Conservation (phyloP, 2,329 filamentous ascomycete genomes). For the Colletotrichum sojae region DNA sequence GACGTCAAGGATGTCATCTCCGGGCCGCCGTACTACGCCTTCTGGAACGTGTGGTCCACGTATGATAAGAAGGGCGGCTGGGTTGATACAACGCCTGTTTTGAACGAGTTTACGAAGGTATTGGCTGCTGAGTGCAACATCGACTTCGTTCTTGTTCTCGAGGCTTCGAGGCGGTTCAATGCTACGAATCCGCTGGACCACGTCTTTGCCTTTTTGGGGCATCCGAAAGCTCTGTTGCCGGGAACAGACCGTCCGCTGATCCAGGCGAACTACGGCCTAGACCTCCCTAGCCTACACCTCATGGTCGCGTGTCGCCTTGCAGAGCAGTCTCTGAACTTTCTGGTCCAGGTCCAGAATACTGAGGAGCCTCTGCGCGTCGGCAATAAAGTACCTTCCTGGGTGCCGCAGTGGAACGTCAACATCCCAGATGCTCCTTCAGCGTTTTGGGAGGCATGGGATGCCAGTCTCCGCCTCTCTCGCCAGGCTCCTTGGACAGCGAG, state of each 20-base stretch:
- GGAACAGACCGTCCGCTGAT: neutral
- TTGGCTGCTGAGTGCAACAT: neutral
- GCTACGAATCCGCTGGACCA: constrained; percentile 9
- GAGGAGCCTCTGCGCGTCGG: neutral
- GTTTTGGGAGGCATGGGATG: constrained; percentile 17
- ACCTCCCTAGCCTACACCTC: neutral
- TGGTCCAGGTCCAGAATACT: neutral
- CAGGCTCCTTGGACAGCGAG: neutral
- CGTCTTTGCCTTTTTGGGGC: constrained; percentile 9
- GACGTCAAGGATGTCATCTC: neutral
- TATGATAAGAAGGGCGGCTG: constrained; percentile 7
- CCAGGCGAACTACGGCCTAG: constrained; percentile 5
- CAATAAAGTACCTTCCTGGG: neutral
- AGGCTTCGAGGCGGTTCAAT: constrained; percentile 5
- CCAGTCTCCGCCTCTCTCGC: neutral
- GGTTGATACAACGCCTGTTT: neutral
- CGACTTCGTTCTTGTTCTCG: constrained; percentile 7
- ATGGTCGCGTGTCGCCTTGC: neutral
- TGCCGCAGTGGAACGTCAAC: constrained; percentile 8
- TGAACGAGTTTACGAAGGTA: neutral
- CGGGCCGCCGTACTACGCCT: constrained; percentile 4
- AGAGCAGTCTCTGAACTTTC: constrained; percentile 9
- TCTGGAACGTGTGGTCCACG: constrained; percentile 21
- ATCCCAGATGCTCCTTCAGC: neutral
- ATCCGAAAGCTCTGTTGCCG: neutral